phyloP scores from a whole-genome alignment of 1,284 basidiomycete genomes.

The Puccinia horiana region DNA sequence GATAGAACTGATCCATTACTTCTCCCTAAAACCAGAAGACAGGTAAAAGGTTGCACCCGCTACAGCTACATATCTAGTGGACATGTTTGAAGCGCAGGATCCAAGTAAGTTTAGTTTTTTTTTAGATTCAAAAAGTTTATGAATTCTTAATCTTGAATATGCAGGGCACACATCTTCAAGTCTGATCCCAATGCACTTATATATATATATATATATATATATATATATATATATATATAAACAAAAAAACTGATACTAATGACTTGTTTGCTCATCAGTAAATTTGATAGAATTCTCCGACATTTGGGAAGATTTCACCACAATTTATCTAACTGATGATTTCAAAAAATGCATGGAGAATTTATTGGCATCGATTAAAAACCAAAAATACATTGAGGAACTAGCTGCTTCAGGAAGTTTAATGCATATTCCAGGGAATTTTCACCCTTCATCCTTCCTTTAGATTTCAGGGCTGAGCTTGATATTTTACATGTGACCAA shows the following conservation, averaged over 20 bases:
- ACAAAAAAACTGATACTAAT: too few relatives aligned
- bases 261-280: neutral
- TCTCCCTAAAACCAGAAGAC: neutral
- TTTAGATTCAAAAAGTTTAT: neutral
- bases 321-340: neutral
- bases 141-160: neutral
- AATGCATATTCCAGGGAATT: neutral
- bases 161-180: neutral
- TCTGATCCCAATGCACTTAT: too few relatives aligned
- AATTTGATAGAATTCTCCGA: neutral
- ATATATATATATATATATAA: too few relatives aligned
- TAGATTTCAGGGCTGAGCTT: neutral
- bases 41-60: neutral
- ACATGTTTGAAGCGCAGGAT: neutral
- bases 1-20: neutral
- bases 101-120: neutral
- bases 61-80: neutral
- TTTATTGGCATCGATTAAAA: neutral
- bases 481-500: neutral
- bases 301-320: neutral
- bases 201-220: too few relatives aligned
- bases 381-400: neutral
- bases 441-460: neutral
- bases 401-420: neutral
- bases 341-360: neutral